Conservation (phyloP, 164 flowering plant genomes). For the Tetrastigma voinierianum region DNA sequence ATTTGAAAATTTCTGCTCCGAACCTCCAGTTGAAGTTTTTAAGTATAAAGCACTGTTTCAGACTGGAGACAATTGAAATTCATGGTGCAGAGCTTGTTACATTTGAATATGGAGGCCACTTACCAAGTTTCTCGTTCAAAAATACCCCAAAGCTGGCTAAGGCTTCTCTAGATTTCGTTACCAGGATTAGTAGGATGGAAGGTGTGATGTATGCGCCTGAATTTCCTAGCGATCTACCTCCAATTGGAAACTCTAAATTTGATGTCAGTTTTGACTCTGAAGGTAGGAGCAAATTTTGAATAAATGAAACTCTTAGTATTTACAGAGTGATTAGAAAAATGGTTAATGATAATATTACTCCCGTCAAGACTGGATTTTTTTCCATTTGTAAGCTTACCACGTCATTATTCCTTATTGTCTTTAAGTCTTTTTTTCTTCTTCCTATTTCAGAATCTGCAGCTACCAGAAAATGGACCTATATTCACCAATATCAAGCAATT, state of each 20-base stretch:
- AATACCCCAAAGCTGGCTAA: slow-evolving; percentile 7
- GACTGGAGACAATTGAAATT: slow-evolving; percentile 8
- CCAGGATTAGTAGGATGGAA: not conserved
- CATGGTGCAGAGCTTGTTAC: slow-evolving; percentile 3
- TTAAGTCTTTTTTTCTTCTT: not conserved
- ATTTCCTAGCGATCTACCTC: slow-evolving; percentile 12
- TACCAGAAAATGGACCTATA: not conserved
- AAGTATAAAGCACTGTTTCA: slow-evolving; percentile 3
- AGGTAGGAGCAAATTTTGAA: not conserved
- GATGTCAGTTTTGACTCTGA: slow-evolving; percentile 1
- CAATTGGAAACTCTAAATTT: slow-evolving; percentile 14
- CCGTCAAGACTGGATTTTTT: not conserved
- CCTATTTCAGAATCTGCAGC: slow-evolving; percentile 4
- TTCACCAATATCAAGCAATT: slow-evolving; percentile 11
- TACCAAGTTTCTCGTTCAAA: slow-evolving; percentile 6
- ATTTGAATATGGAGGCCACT: slow-evolving; percentile 13
- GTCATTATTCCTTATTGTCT: not conserved
- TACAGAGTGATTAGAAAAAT: not conserved
- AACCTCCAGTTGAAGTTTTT: slow-evolving; percentile 4
- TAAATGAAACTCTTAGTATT: not conserved
- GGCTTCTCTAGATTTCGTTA: slow-evolving; percentile 7
- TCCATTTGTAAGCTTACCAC: not conserved
- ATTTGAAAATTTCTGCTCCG: slow-evolving; percentile 4
- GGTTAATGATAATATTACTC: not conserved
- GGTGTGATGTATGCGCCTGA: slow-evolving; percentile 13